These are phyloP conservation scores for Cryoendolithus antarcticus DNA, from an alignment of 2,329 filamentous ascomycete genomes.

Conservation along the genomic window DNA sequence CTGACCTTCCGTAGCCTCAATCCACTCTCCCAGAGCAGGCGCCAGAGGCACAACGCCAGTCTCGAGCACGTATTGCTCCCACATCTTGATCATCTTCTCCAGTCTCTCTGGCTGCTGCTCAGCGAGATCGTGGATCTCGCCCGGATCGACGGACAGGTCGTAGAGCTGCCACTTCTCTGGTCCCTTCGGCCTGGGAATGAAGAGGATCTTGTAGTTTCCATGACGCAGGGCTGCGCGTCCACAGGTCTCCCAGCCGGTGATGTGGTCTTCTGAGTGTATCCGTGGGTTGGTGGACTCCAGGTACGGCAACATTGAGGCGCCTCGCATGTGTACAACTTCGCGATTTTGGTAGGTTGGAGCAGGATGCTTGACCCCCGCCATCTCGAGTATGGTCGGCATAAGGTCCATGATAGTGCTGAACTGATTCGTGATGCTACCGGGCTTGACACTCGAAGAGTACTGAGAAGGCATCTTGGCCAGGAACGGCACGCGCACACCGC, in stretches of 20 bases:
- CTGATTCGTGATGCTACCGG: conserved; percentile 33
- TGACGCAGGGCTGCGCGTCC: conserved; percentile 43
- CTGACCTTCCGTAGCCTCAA: conserved; percentile 50
- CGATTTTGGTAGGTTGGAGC: conserved; percentile 40
- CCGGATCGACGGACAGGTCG: conserved; percentile 39
- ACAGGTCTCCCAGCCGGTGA: conserved; percentile 46
- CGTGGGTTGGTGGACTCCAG: conserved; percentile 18
- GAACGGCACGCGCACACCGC: conserved; percentile 43
- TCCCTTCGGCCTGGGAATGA: conserved; percentile 43
- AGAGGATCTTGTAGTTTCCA: conserved; percentile 46
- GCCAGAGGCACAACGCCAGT: conserved; percentile 47
- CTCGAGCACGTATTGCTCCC: conserved; percentile 48
- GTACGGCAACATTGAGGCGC: conserved; percentile 35
- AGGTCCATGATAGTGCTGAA: conserved; percentile 38
- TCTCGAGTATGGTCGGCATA: conserved; percentile 32
- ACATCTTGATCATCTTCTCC: conserved; percentile 38
- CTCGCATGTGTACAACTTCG: conserved; percentile 40
- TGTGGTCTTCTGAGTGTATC: conserved; percentile 40
- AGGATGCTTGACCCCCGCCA: conserved; percentile 39
- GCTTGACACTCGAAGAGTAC: conserved; percentile 9
- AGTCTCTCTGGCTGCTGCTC: conserved; percentile 31
- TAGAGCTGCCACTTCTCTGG: conserved; percentile 47
- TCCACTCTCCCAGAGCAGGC: conserved; percentile 45
- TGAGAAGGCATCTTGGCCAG: conserved; percentile 28
- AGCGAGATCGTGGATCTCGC: conserved; percentile 31